Evolutionary conservation across 208 protist species (phyloP), one percentile per base, ranked within the genome.

Genomic region (Trypanosoma lewisi): DNA sequence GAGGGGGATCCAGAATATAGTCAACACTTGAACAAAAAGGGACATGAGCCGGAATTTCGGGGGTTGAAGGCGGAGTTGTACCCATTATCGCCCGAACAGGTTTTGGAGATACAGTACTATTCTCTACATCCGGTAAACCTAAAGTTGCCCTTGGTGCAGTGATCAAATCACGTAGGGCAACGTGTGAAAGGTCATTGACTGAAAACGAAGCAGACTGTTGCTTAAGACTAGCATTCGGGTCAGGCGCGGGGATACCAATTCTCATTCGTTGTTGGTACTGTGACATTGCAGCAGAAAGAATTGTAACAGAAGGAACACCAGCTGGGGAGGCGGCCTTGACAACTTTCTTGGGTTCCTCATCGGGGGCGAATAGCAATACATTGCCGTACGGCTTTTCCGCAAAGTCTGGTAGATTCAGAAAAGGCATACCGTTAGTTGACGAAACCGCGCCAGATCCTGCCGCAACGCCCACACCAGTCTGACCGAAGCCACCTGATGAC

Each of bases 351-450:
- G 77, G 74, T 19, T 78, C 64, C 37, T 94, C 84, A 67, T 88
- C 77, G 17, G 67, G 67, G 25, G 76, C 79, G 67, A 92, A 92
- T 41, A 94, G 83, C 4, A 89, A 71, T 28, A 89, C 61, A 51
- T 89, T 82, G 39, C 85, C 83, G 69, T 95, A 95, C 25, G 89
- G 89, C 23, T 76, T 82, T 2, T 71, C 75, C 49, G 69, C 78
- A 67, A 86, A 92, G 64, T 92, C 85, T 4, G 89, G 89, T n/a
- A 95, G 68, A 21, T 75, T 77, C 68, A 91, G 73, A 44, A 89
- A 90, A 23, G 72, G 59, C 31, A 81, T 64, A 50, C 77, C 75
- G 37, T 53, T 82, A 34, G 71, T 53, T 14, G 61, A 27, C 53
- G 41, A 27, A 27, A 59, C 59, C 47, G 75, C 70, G 19, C 51